Percentiles rank a stretch among this genome's conserved stretches.
Conservation (phyloP, 352 stramenopile species). For the Phytopythium helicoides region DNA sequence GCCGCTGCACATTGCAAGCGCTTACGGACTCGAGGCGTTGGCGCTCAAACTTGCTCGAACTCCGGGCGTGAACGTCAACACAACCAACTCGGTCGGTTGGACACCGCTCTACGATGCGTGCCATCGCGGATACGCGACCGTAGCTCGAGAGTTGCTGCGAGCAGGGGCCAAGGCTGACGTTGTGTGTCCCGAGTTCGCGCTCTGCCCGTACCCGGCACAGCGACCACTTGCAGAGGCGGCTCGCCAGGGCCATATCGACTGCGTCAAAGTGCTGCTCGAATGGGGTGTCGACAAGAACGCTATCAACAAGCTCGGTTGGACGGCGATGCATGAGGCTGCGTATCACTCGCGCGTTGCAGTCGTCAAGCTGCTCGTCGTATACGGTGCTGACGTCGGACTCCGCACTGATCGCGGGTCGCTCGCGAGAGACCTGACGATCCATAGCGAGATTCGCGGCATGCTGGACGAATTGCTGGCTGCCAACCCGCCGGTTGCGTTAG, state of each 20-base stretch:
- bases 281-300: constrained; percentile 81
- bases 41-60: constrained; percentile 76
- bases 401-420: constrained; percentile 69
- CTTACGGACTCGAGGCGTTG: constrained; percentile 70
- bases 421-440: constrained; percentile 73
- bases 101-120: constrained; percentile 76
- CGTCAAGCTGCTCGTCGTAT: constrained; percentile 76
- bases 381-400: constrained; percentile 64
- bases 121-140: constrained; percentile 61
- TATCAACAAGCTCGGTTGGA: constrained; percentile 71
- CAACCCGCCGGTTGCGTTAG: constrained; percentile 24
- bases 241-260: constrained; percentile 58
- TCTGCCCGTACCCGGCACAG: constrained; percentile 76
- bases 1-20: constrained; percentile 72
- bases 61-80: constrained; percentile 56
- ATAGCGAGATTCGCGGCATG: constrained; percentile 74
- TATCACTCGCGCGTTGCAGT: constrained; percentile 77
- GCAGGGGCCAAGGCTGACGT: constrained; percentile 58
- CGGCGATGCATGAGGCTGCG: constrained; percentile 73
- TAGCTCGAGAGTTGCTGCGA: constrained; percentile 64
- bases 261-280: constrained; percentile 72
- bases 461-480: constrained; percentile 55
- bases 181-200: constrained; percentile 73
- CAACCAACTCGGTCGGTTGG: constrained; percentile 68
- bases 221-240: constrained; percentile 62